These are phyloP conservation scores for Monosporascus sp. DNA, from an alignment of 2,329 filamentous ascomycete species.

Conservation along the genomic window DNA sequence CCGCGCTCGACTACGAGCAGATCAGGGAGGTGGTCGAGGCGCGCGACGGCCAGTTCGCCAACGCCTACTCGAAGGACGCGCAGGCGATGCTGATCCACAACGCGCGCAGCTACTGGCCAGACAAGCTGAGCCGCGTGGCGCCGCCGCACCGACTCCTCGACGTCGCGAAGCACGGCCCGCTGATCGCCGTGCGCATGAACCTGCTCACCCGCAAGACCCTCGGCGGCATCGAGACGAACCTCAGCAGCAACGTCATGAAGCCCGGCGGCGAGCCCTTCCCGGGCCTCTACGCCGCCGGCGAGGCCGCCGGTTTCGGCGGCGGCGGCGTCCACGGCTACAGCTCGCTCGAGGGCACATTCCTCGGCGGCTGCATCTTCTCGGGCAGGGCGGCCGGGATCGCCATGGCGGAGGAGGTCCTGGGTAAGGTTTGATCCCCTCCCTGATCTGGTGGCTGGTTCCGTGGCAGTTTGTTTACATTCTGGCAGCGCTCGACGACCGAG, in stretches of 20 bases:
- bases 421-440: background rate
- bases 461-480: no score
- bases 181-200: conserved; percentile 57
- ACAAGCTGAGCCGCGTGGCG: conserved; percentile 45
- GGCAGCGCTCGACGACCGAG: no score
- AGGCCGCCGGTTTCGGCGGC: conserved; percentile 56
- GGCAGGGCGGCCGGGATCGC: conserved; percentile 50
- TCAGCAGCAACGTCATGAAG: conserved; percentile 50
- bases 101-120: conserved; percentile 49
- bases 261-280: conserved; percentile 43
- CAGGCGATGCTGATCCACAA: conserved; percentile 58
- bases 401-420: conserved; percentile 42
- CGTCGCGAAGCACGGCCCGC: conserved; percentile 43
- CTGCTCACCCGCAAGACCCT: conserved; percentile 56
- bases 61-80: conserved; percentile 53
- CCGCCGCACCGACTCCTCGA: conserved; percentile 50
- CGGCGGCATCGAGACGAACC: conserved; percentile 54
- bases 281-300: conserved; percentile 54
- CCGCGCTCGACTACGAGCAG: conserved; percentile 37
- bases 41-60: conserved; percentile 51
- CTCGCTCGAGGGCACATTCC: conserved; percentile 56
- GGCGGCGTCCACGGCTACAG: conserved; percentile 59
- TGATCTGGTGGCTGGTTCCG: no score
- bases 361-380: conserved; percentile 59
- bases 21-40: conserved; percentile 44